A percentile compares a stretch with the other conserved stretches of the same genome.
phyloP scores from a whole-genome alignment of 2,329 filamentous ascomycete genomes.

The Hypoxylon sp. region DNA sequence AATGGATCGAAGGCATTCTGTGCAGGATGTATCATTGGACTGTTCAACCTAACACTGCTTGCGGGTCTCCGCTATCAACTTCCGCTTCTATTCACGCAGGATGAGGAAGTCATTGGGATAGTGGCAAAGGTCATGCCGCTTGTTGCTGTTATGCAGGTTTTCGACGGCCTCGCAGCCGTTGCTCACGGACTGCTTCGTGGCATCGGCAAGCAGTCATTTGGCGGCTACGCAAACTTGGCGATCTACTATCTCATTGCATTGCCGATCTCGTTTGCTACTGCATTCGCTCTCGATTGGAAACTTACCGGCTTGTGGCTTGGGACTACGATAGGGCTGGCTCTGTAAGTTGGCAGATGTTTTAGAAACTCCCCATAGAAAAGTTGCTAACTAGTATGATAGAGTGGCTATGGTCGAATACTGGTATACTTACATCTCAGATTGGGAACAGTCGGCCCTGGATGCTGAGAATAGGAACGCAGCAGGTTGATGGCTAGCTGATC shows the following conservation, averaged over 20 bases:
- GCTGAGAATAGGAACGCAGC: conserved; percentile 66
- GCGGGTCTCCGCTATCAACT: conserved; percentile 78
- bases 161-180: conserved; percentile 83
- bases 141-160: conserved; percentile 89
- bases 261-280: conserved; percentile 83
- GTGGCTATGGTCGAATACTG: conserved; percentile 68
- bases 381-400: conserved; percentile 52
- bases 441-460: conserved; percentile 67
- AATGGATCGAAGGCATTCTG: conserved; percentile 65
- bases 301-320: conserved; percentile 87
- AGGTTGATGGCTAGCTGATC: conserved; percentile 53
- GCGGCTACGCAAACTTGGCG: conserved; percentile 88
- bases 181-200: conserved; percentile 90
- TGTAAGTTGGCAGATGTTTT: conserved; percentile 61
- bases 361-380: not conserved
- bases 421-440: conserved; percentile 67
- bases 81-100: conserved; percentile 82
- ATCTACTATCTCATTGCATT: conserved; percentile 90
- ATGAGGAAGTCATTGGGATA: conserved; percentile 76
- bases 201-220: conserved; percentile 88
- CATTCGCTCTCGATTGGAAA: conserved; percentile 83
- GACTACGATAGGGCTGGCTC: conserved; percentile 77
- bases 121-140: conserved; percentile 81
- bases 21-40: conserved; percentile 77
- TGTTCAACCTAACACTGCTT: conserved; percentile 83